Evolutionary conservation across 2,329 filamentous ascomycete genomes (phyloP), one percentile per base, ranked within the genome.

Genomic region (Blastomyces gilchristii): DNA sequence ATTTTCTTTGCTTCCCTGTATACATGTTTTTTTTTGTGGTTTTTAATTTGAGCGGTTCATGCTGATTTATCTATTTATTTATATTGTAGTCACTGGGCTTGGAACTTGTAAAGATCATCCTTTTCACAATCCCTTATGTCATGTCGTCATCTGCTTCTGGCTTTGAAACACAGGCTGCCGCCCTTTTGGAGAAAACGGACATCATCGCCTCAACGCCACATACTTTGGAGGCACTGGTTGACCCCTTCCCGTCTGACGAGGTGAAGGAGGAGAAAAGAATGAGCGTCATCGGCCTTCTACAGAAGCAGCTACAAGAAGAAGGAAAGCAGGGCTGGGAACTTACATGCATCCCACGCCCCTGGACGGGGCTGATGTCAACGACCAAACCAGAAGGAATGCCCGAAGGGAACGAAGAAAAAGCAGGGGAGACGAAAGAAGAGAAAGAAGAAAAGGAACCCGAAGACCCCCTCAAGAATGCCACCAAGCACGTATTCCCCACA

Each of bases 71-170:
- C 9, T 60, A 64, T 64, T 65, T 66, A 69, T 67, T 22, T 22
- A 22, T 22, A 22, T 22, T 22, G n/a, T 31, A 85, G 81, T 77
- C 84, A 53, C 77, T 88, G 59, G 85, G 85, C 25, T 77, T 95
- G 52, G 94, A 97, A 78, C 84, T 99, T 43, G 91, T 97, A 74
- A 97, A 97, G 77, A 92, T 97, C 69, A 97, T 99, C 67, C 85
- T 97, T 54, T 85, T 97, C 58, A 96, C 93, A 0, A 89, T 99
- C 64, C 93, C 94, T 0, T 99, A 97, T 74, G 82, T 91, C 62
- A 87, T 96, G 82, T 85, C 87, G 11, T 85, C 89, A 2, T 84
- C 87, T 0, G 87, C 89, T 3, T 80, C 82, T 3, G 85, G 86
- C 59, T 87, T 88, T 71, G 85, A 87, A 69, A 82, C 88, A 67